Conservation (phyloP, 345 rosid genomes). For the Euphorbia lathyris region DNA sequence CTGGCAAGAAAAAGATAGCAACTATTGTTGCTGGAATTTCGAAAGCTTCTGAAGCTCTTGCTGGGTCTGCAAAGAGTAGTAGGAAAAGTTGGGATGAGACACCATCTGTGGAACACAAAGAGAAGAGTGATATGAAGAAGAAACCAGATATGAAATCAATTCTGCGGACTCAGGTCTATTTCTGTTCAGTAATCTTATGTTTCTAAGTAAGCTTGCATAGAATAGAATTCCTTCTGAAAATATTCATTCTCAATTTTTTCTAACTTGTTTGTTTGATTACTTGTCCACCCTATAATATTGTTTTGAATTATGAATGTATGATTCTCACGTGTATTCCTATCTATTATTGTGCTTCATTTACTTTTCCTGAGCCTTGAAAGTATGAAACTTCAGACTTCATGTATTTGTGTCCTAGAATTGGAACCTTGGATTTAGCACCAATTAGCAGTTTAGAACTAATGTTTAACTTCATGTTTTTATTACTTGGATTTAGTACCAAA, state of each 20-base stretch:
- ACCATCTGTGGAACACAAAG: constrained; percentile 38
- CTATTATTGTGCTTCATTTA: no score
- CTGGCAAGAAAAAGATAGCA: constrained; percentile 77
- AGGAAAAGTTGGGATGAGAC: constrained; percentile 77
- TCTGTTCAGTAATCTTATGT: background rate
- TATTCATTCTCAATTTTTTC: background rate
- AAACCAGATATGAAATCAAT: constrained; percentile 64
- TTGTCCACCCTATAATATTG: no score
- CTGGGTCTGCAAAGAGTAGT: constrained; percentile 43
- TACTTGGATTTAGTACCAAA: no score
- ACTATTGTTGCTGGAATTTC: constrained; percentile 61
- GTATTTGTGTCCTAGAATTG: no score
- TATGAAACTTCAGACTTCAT: no score
- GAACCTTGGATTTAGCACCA: no score
- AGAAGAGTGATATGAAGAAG: constrained; percentile 41
- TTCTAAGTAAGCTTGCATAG: background rate
- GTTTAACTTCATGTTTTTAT: no score
- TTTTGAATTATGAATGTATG: no score
- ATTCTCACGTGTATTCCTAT: background rate
- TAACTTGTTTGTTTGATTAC: background rate
- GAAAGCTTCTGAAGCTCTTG: constrained; percentile 64
- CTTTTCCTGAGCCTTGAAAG: no score
- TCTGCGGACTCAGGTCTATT: constrained; percentile 82
- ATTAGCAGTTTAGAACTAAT: no score
- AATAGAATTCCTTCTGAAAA: background rate